Percentiles rank a stretch among this genome's conserved stretches.
Evolutionary conservation across 2,329 filamentous ascomycete genomes (phyloP).

Genomic region (Endoconidiophora laricicola): DNA sequence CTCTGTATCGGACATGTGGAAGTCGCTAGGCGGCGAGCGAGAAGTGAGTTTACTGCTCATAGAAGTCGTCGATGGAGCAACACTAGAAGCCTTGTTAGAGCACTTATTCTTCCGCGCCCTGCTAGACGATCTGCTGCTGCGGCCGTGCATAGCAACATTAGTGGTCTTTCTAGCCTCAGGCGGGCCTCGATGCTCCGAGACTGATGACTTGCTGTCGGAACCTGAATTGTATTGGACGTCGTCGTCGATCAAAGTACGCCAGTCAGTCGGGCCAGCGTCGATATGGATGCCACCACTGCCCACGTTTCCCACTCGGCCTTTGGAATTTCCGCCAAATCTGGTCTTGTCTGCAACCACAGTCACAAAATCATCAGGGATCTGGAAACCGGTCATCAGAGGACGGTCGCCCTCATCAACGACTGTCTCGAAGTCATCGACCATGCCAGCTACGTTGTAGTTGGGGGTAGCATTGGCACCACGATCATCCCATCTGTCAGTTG

Average conservation of each 20-base stretch:
- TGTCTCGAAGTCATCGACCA: slow-evolving; percentile 6
- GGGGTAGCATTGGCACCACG: neutral
- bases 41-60: slow-evolving; percentile 20
- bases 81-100: slow-evolving; percentile 3
- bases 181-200: neutral
- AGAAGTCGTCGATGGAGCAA: slow-evolving; percentile 1
- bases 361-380: slow-evolving; percentile 7
- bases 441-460: neutral
- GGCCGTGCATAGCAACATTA: neutral
- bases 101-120: neutral
- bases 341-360: slow-evolving; percentile 1
- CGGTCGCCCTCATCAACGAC: slow-evolving; percentile 3
- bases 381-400: neutral
- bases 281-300: slow-evolving; percentile 5
- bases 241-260: slow-evolving; percentile 1
- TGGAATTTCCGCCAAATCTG: no score
- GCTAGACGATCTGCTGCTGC: slow-evolving; percentile 6
- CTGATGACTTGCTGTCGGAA: neutral
- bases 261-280: neutral
- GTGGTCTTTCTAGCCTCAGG: neutral
- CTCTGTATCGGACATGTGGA: slow-evolving; percentile 26
- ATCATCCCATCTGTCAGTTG: no score
- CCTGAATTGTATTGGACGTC: neutral
- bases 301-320: no score
- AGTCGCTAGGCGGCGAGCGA: slow-evolving; percentile 26